Evolutionary conservation across 768 basidiomycete genomes (phyloP).

Genomic region (Cantharellus anzutake): DNA sequence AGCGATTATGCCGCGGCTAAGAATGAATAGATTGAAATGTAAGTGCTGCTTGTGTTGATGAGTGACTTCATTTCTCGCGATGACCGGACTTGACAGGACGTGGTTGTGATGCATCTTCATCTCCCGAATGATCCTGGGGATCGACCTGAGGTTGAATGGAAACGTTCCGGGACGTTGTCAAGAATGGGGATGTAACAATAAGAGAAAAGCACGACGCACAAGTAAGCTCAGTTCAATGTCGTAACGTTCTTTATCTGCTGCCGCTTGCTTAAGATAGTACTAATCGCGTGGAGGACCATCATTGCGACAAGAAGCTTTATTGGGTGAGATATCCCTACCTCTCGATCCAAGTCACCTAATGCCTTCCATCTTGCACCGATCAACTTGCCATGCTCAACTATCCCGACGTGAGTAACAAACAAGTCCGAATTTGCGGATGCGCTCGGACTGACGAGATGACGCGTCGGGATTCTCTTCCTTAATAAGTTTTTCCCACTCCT

Average conservation of each 20-base stretch:
- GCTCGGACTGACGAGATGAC: conserved; percentile 44
- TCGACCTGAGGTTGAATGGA: too few species aligned
- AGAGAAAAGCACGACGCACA: too few species aligned
- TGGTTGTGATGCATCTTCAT: too few species aligned
- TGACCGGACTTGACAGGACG: too few species aligned
- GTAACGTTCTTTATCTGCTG: conserved; percentile 58
- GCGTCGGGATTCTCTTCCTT: conserved; percentile 93
- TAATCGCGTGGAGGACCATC: conserved; percentile 16
- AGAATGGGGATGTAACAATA: too few species aligned
- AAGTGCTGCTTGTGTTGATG: too few species aligned
- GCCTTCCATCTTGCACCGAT: conserved; percentile 97
- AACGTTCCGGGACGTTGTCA: too few species aligned
- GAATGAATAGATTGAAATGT: too few species aligned
- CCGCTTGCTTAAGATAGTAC: conserved; percentile 81
- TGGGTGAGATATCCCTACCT: conserved; percentile 30
- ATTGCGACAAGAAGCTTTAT: background rate
- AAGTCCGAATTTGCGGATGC: background rate
- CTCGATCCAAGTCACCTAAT: conserved; percentile 78
- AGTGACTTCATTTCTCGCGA: too few species aligned
- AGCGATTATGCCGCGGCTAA: too few species aligned
- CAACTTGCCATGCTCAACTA: conserved; percentile 86
- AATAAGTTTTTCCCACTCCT: conserved; percentile 90
- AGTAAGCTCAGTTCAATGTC: background rate
- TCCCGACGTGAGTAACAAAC: background rate
- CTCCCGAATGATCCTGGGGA: too few species aligned